Evolutionary conservation across 2,329 filamentous ascomycete species (phyloP).

Genomic region (Ophiostoma pallidulum): DNA sequence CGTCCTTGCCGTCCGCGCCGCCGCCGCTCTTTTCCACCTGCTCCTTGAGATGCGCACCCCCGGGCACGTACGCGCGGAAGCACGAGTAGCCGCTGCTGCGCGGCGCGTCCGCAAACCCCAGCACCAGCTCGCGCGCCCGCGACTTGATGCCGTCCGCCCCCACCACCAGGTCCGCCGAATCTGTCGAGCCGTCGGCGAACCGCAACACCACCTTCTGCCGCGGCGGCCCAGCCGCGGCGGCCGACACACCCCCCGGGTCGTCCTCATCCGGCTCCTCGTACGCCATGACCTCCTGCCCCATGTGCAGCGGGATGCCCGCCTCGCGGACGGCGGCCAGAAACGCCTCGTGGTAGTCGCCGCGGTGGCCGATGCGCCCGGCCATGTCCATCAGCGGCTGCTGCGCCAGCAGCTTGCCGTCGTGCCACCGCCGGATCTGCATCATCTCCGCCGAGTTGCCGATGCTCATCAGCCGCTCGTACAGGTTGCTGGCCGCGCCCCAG

Average conservation of each 20-base stretch:
- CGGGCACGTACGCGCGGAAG: slow-evolving; percentile 38
- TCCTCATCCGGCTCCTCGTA: slow-evolving; percentile 32
- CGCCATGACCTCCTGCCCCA: slow-evolving; percentile 29
- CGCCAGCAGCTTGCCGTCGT: slow-evolving; percentile 36
- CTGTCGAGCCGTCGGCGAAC: slow-evolving; percentile 27
- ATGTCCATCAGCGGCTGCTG: slow-evolving; percentile 41
- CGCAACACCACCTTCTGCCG: slow-evolving; percentile 15
- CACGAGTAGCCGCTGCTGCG: slow-evolving; percentile 45
- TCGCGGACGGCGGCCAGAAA: slow-evolving; percentile 31
- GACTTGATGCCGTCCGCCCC: slow-evolving; percentile 45
- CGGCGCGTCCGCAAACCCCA: slow-evolving; percentile 42
- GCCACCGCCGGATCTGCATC: slow-evolving; percentile 40
- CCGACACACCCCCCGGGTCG: too few species aligned
- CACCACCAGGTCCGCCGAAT: slow-evolving; percentile 38
- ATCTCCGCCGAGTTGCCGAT: slow-evolving; percentile 38
- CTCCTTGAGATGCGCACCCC: slow-evolving; percentile 25
- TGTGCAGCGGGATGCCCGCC: slow-evolving; percentile 30
- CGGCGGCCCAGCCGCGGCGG: background rate
- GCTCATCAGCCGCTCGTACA: slow-evolving; percentile 29
- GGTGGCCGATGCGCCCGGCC: slow-evolving; percentile 37
- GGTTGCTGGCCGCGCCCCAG: slow-evolving; percentile 24
- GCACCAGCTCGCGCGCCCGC: slow-evolving; percentile 39
- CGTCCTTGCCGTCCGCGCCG: too few species aligned
- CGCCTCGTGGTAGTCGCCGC: slow-evolving; percentile 35
- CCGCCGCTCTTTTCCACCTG: slow-evolving; percentile 24